A percentile compares a stretch with the other conserved stretches of the same genome.
These are phyloP conservation scores for Teratosphaeria epicoccoides DNA, from an alignment of 2,329 filamentous ascomycete genomes.

Conservation along the genomic window DNA sequence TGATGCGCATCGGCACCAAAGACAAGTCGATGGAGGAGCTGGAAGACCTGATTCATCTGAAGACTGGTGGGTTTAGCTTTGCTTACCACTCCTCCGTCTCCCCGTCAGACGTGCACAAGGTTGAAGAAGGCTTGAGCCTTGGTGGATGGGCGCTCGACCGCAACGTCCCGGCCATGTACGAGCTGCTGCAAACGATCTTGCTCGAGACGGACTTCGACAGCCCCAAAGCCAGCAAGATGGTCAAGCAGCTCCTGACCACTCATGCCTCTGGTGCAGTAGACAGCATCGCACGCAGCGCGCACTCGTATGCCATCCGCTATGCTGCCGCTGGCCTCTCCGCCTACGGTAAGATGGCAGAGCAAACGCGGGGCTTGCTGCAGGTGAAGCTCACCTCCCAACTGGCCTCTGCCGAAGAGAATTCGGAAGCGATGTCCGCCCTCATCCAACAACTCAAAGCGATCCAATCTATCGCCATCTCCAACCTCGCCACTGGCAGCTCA, in stretches of 20 bases:
- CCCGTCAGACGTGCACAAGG: conserved; percentile 58
- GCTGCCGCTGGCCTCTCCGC: conserved; percentile 70
- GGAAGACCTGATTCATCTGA: conserved; percentile 90
- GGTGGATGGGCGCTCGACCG: conserved; percentile 80
- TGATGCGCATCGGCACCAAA: conserved; percentile 87
- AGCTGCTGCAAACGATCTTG: conserved; percentile 69
- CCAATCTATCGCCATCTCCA: conserved; percentile 64
- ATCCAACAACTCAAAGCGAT: conserved; percentile 69
- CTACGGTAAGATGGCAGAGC: conserved; percentile 63
- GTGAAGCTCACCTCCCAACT: conserved; percentile 73
- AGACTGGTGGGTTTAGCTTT: conserved; percentile 82
- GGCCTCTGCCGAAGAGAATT: conserved; percentile 62
- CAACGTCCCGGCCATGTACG: conserved; percentile 85
- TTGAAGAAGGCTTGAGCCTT: conserved; percentile 72
- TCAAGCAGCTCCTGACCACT: conserved; percentile 76
- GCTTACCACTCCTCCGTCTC: conserved; percentile 75
- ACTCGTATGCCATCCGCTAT: conserved; percentile 73
- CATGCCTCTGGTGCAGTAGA: conserved; percentile 85
- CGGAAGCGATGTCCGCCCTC: conserved; percentile 52
- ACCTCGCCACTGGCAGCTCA: conserved; percentile 46
- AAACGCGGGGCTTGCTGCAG: conserved; percentile 83
- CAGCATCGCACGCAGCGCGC: conserved; percentile 80
- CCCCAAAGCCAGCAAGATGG: conserved; percentile 66
- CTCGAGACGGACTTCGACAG: conserved; percentile 84
- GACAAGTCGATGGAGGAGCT: conserved; percentile 85